Conservation (phyloP, 1,284 basidiomycete species). For the Ganoderma lingzhi region DNA sequence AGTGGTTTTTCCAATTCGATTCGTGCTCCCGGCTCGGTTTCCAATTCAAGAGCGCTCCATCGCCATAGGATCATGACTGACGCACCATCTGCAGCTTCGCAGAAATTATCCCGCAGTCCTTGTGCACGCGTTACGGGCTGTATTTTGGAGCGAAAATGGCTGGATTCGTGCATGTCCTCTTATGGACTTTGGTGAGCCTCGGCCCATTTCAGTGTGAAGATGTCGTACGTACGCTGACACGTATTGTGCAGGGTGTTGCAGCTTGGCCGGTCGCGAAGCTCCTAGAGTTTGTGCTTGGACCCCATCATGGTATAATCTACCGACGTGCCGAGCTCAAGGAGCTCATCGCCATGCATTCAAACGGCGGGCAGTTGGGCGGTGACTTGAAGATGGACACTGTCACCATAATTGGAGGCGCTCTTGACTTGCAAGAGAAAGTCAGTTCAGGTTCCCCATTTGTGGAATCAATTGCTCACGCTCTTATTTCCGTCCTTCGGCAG, state of each 20-base stretch:
- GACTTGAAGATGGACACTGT: constrained; percentile 79
- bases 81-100: constrained; percentile 65
- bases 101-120: constrained; percentile 91
- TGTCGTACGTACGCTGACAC: not conserved
- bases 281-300: constrained; percentile 69
- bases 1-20: not conserved
- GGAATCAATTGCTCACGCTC: constrained; percentile 37
- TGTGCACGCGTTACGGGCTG: constrained; percentile 93
- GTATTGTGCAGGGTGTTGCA: constrained; percentile 63
- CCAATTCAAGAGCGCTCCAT: constrained; percentile 1
- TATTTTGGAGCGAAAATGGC: constrained; percentile 93
- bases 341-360: constrained; percentile 76
- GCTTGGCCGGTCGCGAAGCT: constrained; percentile 85
- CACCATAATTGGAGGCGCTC: constrained; percentile 78
- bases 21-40: not conserved
- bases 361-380: constrained; percentile 62
- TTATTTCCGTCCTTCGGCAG: constrained; percentile 15
- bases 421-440: constrained; percentile 74
- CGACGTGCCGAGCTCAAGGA: constrained; percentile 72
- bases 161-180: constrained; percentile 74
- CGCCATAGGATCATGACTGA: not conserved
- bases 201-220: not conserved
- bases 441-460: constrained; percentile 47
- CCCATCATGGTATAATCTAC: constrained; percentile 70
- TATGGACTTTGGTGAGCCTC: constrained; percentile 69